These are phyloP conservation scores for Ceratocystis diversiconidia DNA, from an alignment of 2,329 filamentous ascomycete genomes.

Conservation along the genomic window DNA sequence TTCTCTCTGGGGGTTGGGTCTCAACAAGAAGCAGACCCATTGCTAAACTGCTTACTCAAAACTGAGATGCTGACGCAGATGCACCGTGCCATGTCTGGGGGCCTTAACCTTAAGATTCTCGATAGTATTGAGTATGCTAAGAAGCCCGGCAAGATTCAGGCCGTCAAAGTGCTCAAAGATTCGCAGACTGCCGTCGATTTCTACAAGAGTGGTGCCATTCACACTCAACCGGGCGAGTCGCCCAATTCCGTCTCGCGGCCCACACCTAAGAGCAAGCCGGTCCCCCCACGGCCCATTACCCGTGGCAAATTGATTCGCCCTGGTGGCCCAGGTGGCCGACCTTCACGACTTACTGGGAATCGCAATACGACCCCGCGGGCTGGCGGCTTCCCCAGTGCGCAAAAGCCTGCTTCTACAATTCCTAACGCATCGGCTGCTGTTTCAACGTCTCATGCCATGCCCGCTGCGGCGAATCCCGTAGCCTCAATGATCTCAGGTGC, in stretches of 20 bases:
- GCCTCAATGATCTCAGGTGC: slow-evolving; percentile 9
- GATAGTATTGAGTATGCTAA: slow-evolving; percentile 89
- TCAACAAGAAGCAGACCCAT: slow-evolving; percentile 80
- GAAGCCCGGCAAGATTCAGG: slow-evolving; percentile 84
- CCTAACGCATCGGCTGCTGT: slow-evolving; percentile 17
- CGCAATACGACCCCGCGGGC: slow-evolving; percentile 33
- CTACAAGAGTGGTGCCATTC: slow-evolving; percentile 88
- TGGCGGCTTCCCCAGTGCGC: slow-evolving; percentile 24
- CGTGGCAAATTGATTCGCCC: slow-evolving; percentile 84
- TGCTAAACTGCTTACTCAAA: slow-evolving; percentile 87
- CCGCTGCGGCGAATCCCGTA: slow-evolving; percentile 17
- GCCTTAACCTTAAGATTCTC: slow-evolving; percentile 69
- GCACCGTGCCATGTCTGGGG: slow-evolving; percentile 61
- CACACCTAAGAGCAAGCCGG: slow-evolving; percentile 73
- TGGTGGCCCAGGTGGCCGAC: slow-evolving; percentile 69
- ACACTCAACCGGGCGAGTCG: slow-evolving; percentile 72
- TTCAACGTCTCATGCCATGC: slow-evolving; percentile 19
- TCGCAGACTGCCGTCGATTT: slow-evolving; percentile 60
- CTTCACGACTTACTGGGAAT: slow-evolving; percentile 51
- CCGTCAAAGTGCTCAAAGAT: slow-evolving; percentile 84
- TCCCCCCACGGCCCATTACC: slow-evolving; percentile 80
- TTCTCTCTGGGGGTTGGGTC: slow-evolving; percentile 86
- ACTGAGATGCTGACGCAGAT: slow-evolving; percentile 95
- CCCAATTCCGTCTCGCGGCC: slow-evolving; percentile 69
- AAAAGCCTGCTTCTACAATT: slow-evolving; percentile 22